A percentile compares a stretch with the other conserved stretches of the same genome.
Conservation (phyloP, 106 monocot species). For the Phalaenopsis aphrodite region DNA sequence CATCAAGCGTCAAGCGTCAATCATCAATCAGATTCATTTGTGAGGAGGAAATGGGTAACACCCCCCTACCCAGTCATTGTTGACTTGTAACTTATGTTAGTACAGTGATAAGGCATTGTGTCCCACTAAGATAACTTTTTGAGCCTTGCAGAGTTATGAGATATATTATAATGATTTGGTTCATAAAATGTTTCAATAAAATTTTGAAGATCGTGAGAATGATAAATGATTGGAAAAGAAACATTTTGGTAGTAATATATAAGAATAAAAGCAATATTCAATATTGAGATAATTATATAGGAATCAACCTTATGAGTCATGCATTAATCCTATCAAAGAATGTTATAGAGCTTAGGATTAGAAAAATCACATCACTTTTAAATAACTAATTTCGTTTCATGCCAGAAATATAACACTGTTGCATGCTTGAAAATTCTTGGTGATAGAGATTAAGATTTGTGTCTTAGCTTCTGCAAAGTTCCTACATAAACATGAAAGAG, state of each 20-base stretch:
- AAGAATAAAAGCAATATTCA: neutral
- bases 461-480: neutral
- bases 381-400: neutral
- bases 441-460: neutral
- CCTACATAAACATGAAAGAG: neutral
- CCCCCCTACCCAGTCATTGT: neutral
- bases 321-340: no score
- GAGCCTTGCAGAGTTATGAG: neutral
- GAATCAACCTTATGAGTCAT: neutral
- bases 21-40: neutral
- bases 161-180: neutral
- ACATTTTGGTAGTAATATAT: neutral
- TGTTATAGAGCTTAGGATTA: neutral
- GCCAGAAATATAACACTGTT: neutral
- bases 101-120: neutral
- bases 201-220: neutral
- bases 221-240: neutral
- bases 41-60: neutral
- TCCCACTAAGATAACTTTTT: neutral
- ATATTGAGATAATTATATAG: neutral
- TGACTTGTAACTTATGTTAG: neutral
- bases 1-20: neutral
- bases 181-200: neutral
- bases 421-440: neutral
- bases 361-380: neutral